These are phyloP conservation scores for Xylaria flabelliformis DNA, from an alignment of 495 filamentous ascomycete species.

Conservation along the genomic window DNA sequence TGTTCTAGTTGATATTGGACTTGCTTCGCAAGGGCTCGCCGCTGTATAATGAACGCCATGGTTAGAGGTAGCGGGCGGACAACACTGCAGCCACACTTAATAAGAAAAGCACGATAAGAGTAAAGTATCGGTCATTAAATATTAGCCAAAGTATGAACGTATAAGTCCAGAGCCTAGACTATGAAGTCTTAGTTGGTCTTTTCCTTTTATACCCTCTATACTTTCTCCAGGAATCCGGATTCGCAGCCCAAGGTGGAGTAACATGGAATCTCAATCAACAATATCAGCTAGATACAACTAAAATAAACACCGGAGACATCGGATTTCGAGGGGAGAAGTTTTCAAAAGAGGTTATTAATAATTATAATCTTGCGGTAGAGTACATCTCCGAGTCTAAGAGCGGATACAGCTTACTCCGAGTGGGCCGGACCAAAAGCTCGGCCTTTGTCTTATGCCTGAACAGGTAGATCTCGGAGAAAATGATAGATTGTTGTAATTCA, in stretches of 20 bases:
- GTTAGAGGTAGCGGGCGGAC: not conserved
- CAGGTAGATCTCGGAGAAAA: slow-evolving; percentile 11
- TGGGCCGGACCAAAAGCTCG: not conserved
- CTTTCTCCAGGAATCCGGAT: not conserved
- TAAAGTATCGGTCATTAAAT: not conserved
- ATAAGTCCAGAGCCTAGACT: not conserved
- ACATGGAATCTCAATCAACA: not conserved
- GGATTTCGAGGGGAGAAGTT: not conserved
- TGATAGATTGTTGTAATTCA: not conserved
- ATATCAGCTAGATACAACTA: not conserved
- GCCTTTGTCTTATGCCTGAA: not conserved
- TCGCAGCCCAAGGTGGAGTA: not conserved
- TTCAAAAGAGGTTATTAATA: not conserved
- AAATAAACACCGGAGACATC: not conserved
- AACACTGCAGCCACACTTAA: not conserved
- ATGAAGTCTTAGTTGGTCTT: not conserved
- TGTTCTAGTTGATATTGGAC: slow-evolving; percentile 8
- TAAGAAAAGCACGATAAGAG: not conserved
- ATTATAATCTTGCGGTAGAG: not conserved
- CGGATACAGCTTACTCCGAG: slow-evolving; percentile 18
- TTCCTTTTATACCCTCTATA: slow-evolving; percentile 7
- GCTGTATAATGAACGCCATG: slow-evolving; percentile 20
- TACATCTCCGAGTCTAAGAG: slow-evolving; percentile 15
- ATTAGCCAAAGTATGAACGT: not conserved
- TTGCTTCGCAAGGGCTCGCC: slow-evolving; percentile 9